Percentiles rank a stretch among this genome's conserved stretches.
Evolutionary conservation across 2,329 filamentous ascomycete genomes (phyloP).

Genomic region (Scedosporium minutisporum): DNA sequence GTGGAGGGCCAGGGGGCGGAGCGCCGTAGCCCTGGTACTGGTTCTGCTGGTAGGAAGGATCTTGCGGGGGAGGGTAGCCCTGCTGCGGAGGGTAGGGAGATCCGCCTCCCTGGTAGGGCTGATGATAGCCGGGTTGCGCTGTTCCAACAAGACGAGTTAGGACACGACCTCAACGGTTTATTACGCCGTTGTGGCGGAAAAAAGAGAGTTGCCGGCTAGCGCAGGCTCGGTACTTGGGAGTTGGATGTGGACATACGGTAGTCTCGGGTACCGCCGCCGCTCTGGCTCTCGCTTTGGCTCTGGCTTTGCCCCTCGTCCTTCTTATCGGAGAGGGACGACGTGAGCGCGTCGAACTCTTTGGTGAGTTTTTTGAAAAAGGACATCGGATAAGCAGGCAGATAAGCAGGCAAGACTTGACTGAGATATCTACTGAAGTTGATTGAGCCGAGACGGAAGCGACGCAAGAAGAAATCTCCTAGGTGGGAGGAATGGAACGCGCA

Average conservation of each 20-base stretch:
- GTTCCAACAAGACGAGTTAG: not conserved
- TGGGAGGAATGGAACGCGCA: too few species aligned
- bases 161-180: too few species aligned
- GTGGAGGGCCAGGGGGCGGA: slow-evolving; percentile 12
- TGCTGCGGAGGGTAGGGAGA: slow-evolving; percentile 5
- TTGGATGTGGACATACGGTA: slow-evolving; percentile 12
- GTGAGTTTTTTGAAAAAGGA: slow-evolving; percentile 35
- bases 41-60: not conserved
- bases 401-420: not conserved
- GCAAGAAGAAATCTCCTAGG: too few species aligned
- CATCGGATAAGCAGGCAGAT: slow-evolving; percentile 21
- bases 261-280: not conserved
- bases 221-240: not conserved
- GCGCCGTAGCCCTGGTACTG: slow-evolving; percentile 6
- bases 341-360: slow-evolving; percentile 36
- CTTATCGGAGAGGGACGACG: slow-evolving; percentile 30
- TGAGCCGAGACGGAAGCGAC: too few species aligned
- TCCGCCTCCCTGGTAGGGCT: slow-evolving; percentile 10
- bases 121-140: not conserved
- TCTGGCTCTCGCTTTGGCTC: slow-evolving; percentile 10
- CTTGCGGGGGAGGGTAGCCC: not conserved
- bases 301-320: slow-evolving; percentile 16
- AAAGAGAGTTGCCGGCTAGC: not conserved
- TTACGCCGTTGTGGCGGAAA: not conserved
- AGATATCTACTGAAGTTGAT: not conserved